Evolutionary conservation across 306 rosid species (phyloP), one percentile per base, ranked within the genome.

Genomic region (Dalbergia cultrata): DNA sequence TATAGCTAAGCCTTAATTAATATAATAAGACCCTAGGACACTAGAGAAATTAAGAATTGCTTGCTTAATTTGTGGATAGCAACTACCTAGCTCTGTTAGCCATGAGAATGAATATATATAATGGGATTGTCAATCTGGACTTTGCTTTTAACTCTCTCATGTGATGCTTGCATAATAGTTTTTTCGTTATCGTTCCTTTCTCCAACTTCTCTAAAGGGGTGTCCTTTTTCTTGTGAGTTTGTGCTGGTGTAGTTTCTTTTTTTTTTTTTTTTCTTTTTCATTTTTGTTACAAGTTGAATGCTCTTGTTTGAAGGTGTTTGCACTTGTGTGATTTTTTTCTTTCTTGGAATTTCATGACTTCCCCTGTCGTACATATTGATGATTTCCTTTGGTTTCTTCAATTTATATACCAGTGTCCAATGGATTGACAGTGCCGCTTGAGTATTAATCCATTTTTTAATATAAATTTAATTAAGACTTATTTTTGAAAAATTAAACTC

Each of bases 251-350:
- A 17, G 26, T 22, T 22, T 22, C 1, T 22, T 22, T 1, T 33
- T 16, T 65, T 22, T 22, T 22, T 22, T 22, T 22, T 1, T 33
- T 16, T 65, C 81, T 68, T 67, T 63, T 83, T 80, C 47, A 58
- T 53, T 74, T 82, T 84, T 74, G 4, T 72, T 53, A 17, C 61
- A 39, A 26, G 59, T 19, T 72, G 62, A 34, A 69, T 82, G 79
- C 64, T 74, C 84, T 87, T 87, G 91, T 88, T 88, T 88, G 93
- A 84, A 87, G 91, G 93, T 81, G 91, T 82, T 86, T 90, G 90
- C 76, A 76, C 79, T 82, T 87, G 81, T 87, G 58, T 81, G 77
- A n/a, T 81, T 66, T 76, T 22, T 60, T 59, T 62, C 16, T 75
- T 22, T 0, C 1, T 22, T 22, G 26, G 67, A 86, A 66, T 80